Evolutionary conservation across 2,329 filamentous ascomycete species (phyloP).

Genomic region (Ophiocordyceps polyrhachis-furcata): DNA sequence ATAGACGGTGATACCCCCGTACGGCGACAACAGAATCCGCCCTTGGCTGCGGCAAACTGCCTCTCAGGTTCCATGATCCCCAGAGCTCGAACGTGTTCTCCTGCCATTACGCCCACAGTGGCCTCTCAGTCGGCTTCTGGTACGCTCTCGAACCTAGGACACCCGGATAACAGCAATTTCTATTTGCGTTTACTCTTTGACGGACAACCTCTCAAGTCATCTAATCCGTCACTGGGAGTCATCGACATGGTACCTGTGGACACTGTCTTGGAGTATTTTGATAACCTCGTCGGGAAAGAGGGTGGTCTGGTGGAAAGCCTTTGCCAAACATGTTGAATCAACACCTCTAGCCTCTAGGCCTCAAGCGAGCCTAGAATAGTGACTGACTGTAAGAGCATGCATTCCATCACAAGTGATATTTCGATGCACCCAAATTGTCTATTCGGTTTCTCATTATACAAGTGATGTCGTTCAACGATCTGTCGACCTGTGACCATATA

Average conservation of each 20-base stretch:
- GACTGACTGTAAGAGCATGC: too few species aligned
- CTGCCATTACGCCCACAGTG: neutral
- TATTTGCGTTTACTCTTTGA: constrained; percentile 54
- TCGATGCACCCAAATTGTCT: too few species aligned
- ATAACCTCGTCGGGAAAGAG: constrained; percentile 43
- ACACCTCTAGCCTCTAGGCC: too few species aligned
- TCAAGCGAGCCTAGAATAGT: too few species aligned
- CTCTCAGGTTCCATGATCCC: neutral
- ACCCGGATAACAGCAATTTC: constrained; percentile 9
- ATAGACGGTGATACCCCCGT: neutral
- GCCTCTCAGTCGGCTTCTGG: too few species aligned
- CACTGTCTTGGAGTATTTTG: constrained; percentile 48
- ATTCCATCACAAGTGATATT: too few species aligned
- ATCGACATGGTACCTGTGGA: constrained; percentile 55
- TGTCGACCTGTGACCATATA: too few species aligned
- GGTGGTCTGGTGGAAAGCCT: constrained; percentile 22
- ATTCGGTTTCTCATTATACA: too few species aligned
- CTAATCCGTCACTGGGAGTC: constrained; percentile 44
- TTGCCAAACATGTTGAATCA: too few species aligned
- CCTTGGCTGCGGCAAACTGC: neutral
- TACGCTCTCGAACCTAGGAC: neutral
- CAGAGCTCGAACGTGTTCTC: neutral
- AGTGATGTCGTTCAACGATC: too few species aligned
- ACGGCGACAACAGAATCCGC: neutral
- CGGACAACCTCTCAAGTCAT: constrained; percentile 46